Percentiles rank a stretch among this genome's conserved stretches.
phyloP scores from a whole-genome alignment of 768 basidiomycete genomes.

The Phaffia australis region DNA sequence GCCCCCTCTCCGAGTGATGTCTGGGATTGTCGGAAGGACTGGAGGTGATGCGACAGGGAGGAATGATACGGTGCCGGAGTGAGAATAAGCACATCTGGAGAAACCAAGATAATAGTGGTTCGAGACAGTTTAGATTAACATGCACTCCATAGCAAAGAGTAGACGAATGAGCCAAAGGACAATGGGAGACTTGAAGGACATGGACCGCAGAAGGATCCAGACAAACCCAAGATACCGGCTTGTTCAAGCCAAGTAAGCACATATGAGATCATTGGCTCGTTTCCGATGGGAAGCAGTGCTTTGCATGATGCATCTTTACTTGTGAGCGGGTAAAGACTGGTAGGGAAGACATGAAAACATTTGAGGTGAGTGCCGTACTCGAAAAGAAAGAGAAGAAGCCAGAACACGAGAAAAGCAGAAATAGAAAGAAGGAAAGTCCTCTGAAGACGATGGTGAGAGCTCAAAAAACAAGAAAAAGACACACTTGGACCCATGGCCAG shows the following conservation, averaged over 20 bases:
- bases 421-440: neutral
- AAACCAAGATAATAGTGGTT: neutral
- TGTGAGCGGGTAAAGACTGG: slow-evolving; percentile 37
- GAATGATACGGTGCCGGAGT: slow-evolving; percentile 21
- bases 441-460: neutral
- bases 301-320: slow-evolving; percentile 59
- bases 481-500: slow-evolving; percentile 87
- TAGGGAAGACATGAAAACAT: neutral
- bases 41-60: slow-evolving; percentile 23
- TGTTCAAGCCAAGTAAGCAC: slow-evolving; percentile 75
- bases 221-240: slow-evolving; percentile 67
- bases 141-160: neutral
- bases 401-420: neutral
- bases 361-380: neutral
- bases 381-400: slow-evolving; percentile 29
- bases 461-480: slow-evolving; percentile 32
- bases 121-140: neutral
- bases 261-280: slow-evolving; percentile 76
- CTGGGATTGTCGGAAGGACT: slow-evolving; percentile 21
- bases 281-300: slow-evolving; percentile 74
- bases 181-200: neutral
- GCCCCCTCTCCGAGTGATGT: slow-evolving; percentile 4
- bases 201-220: slow-evolving; percentile 20
- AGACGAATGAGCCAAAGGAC: no score
- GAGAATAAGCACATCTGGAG: slow-evolving; percentile 24